Conservation (phyloP, 257 asterid genomes). For the Knoxia roxburghii region DNA sequence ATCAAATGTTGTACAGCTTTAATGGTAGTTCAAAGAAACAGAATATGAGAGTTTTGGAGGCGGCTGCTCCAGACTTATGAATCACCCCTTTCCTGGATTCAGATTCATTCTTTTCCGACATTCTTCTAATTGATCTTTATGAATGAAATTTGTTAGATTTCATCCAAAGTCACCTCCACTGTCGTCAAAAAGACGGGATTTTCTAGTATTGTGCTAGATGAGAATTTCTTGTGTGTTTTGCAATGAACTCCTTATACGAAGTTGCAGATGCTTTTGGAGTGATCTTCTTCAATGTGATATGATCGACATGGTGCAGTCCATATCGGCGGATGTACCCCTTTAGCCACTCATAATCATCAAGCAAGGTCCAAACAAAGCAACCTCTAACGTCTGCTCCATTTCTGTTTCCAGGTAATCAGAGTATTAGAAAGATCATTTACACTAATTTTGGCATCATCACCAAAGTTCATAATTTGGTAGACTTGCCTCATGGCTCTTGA, state of each 20-base stretch:
- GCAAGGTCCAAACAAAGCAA: conserved; percentile 28
- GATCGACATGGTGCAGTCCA: conserved; percentile 23
- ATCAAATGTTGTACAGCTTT: conserved; percentile 1
- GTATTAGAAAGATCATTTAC: not conserved
- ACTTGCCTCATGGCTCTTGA: conserved; percentile 21
- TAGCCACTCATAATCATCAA: conserved; percentile 21
- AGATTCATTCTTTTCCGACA: not conserved
- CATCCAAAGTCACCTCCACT: not conserved
- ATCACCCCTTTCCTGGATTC: not conserved
- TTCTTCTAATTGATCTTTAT: too few relatives aligned
- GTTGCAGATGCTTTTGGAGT: conserved; percentile 25
- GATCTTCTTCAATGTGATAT: conserved; percentile 14
- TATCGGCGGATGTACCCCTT: conserved; percentile 18
- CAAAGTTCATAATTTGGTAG: too few relatives aligned
- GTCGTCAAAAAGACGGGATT: not conserved
- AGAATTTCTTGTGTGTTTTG: conserved; percentile 13
- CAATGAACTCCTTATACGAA: conserved; percentile 25
- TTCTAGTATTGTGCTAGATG: conserved; percentile 7
- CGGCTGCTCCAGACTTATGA: not conserved
- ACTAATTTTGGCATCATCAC: not conserved
- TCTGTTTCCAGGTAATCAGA: conserved; percentile 8
- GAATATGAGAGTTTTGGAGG: not conserved
- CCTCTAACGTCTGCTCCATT: conserved; percentile 31
- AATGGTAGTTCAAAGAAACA: not conserved
- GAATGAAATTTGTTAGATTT: not conserved